Percentiles rank a stretch among this genome's conserved stretches.
phyloP scores from a whole-genome alignment of 225 moss, liverwort and hornwort species.

The Pseudoscleropodium purum region DNA sequence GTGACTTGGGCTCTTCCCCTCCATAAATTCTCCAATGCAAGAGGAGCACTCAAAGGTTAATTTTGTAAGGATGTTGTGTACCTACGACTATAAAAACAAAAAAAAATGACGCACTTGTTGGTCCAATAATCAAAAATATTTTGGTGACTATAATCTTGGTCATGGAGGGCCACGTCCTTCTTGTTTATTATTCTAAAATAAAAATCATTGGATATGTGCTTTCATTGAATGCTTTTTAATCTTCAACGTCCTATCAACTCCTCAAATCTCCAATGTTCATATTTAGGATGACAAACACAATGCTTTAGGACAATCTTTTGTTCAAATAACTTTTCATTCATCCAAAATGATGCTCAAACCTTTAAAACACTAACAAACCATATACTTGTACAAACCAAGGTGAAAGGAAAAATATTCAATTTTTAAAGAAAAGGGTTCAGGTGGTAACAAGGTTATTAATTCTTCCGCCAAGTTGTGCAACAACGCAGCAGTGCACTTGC shows the following conservation, averaged over 20 bases:
- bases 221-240: not conserved
- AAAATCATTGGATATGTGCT: not conserved
- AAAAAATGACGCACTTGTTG: not conserved
- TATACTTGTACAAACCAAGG: not conserved
- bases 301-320: not conserved
- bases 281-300: not conserved
- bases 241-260: not conserved
- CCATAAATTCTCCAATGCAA: not conserved
- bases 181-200: not conserved
- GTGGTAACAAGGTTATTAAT: too few relatives aligned
- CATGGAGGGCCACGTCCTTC: rapidly evolving
- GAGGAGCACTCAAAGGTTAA: not conserved
- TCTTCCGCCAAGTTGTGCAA: not conserved
- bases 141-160: not conserved
- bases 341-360: not conserved
- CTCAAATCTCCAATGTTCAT: not conserved
- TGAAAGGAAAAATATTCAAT: not conserved
- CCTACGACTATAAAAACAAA: not conserved
- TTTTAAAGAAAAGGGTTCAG: too few relatives aligned
- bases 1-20: not conserved
- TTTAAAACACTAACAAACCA: too few relatives aligned
- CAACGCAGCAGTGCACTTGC: not conserved
- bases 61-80: not conserved
- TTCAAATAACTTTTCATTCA: not conserved
- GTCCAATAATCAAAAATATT: not conserved